Base-by-base conservation (phyloP, 371 early-diverging fungal genomes). In the Vairimorpha ceranae region DNA sequence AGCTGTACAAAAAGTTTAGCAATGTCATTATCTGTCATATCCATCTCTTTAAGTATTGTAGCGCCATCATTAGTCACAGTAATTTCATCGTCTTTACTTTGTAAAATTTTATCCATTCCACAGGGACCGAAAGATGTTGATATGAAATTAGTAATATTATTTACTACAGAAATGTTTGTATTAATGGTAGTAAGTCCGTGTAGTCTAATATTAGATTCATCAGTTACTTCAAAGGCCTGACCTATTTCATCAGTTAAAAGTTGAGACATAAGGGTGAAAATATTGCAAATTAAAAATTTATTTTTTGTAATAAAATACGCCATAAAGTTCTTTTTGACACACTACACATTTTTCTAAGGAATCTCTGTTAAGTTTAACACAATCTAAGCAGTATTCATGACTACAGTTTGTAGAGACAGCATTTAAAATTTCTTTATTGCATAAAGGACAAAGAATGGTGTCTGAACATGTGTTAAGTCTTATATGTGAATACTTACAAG, bases 1-100 rank as follows among this genome's bases (percentile, higher is more conserved):
- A 99, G 86, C 84, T 97, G 93, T 17, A 96, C 94, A 65, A 99
- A 85, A 23, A 98, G 87, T 84, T 92, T 93, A 23, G 95, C 95
- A 78, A 98, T 94, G 83, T 97, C 94, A 85, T 97, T 94, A 76
- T 94, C 92, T 4, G 69, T 56, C 43, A 97, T 94, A 54, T 93
- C 92, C 97, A 97, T 97, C 82, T 94, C 90, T 80, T 88, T 87
- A 72, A 99, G 86, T 82, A 99, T 99, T 14, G 99, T 98, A n/a
- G 98, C 97, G 56, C 99, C 99, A 82, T 99, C 99, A 85, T 99
- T 99, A 58, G 98, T 96, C 25, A 98, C 90, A 33, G 93, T 95
- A 75, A 99, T 93, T 72, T 98, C 95, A 63, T 95, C 98, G 85
- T 98, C 99, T 66, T 93, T 90, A 30, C 94, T 93, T 71, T 95